Conservation (phyloP, 768 basidiomycete species). For the Termitomyces sp. region DNA sequence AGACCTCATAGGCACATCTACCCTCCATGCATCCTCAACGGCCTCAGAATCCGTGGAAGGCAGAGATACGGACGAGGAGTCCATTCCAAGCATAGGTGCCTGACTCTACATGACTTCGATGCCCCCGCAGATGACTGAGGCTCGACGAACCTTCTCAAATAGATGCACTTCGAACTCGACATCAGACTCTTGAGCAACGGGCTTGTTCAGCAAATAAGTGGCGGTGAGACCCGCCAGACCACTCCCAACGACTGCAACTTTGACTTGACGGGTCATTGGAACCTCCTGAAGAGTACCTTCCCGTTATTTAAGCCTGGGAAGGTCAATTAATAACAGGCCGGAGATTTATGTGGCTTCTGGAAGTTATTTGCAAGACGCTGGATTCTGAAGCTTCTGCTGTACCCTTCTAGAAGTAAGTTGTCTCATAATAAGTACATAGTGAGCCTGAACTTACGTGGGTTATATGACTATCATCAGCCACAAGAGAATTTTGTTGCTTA, state of each 20-base stretch:
- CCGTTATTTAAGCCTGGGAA: neutral
- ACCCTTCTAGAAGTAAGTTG: neutral
- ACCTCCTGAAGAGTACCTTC: neutral
- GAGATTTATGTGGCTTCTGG: neutral
- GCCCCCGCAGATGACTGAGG: neutral
- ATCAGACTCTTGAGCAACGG: slow-evolving; percentile 26
- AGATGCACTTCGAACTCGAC: slow-evolving; percentile 65
- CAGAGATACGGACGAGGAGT: slow-evolving; percentile 55
- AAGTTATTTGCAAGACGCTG: neutral
- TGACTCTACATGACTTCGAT: slow-evolving; percentile 21
- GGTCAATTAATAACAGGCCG: neutral
- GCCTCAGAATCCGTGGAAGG: slow-evolving; percentile 28
- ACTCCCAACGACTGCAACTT: slow-evolving; percentile 68
- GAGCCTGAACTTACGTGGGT: neutral
- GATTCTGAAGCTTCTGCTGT: neutral
- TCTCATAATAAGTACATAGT: neutral
- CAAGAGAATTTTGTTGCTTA: neutral
- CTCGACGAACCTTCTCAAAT: slow-evolving; percentile 62
- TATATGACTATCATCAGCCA: neutral
- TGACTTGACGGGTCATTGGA: slow-evolving; percentile 40
- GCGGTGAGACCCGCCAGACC: slow-evolving; percentile 74
- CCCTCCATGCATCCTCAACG: slow-evolving; percentile 41
- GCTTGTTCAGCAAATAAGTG: slow-evolving; percentile 50
- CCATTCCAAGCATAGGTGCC: slow-evolving; percentile 64
- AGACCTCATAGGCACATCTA: slow-evolving; percentile 81